phyloP scores from a whole-genome alignment of 116 monocot genomes.

The Zostera marina region DNA sequence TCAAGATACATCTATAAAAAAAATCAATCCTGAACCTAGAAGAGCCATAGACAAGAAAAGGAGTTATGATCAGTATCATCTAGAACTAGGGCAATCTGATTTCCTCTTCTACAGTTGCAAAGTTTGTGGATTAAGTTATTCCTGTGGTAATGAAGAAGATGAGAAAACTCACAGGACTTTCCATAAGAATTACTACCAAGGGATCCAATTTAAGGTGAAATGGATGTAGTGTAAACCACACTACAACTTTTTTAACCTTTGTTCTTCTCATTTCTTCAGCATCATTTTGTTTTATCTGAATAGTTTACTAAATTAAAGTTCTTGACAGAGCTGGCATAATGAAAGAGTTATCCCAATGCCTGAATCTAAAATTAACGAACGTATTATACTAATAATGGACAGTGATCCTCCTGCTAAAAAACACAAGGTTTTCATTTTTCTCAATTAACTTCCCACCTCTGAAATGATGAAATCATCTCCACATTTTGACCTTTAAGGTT shows the following conservation, averaged over 20 bases:
- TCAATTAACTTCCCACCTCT: neutral
- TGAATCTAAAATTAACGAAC: conserved; percentile 12
- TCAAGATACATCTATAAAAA: neutral
- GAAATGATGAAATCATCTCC: neutral
- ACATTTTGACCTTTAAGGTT: neutral
- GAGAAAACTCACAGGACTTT: conserved; percentile 55
- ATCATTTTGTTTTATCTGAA: neutral
- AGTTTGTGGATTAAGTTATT: conserved; percentile 57
- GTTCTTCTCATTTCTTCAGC: neutral
- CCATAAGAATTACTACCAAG: conserved; percentile 47
- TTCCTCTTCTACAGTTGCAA: conserved; percentile 59
- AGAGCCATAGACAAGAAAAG: conserved; percentile 31
- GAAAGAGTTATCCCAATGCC: conserved; percentile 36
- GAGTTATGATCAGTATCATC: conserved; percentile 35
- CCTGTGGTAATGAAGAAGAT: conserved; percentile 54
- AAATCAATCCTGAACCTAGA: neutral
- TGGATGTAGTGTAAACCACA: neutral
- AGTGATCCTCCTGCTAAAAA: conserved; percentile 30
- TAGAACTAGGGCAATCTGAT: conserved; percentile 56
- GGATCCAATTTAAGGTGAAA: conserved; percentile 62
- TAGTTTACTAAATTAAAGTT: neutral
- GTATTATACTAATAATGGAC: conserved; percentile 39
- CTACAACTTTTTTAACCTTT: neutral
- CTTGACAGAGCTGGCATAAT: conserved; percentile 52
- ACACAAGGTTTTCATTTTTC: conserved; percentile 33